Evolutionary conservation across 768 basidiomycete species (phyloP).

Genomic region (Lentinula boryana): DNA sequence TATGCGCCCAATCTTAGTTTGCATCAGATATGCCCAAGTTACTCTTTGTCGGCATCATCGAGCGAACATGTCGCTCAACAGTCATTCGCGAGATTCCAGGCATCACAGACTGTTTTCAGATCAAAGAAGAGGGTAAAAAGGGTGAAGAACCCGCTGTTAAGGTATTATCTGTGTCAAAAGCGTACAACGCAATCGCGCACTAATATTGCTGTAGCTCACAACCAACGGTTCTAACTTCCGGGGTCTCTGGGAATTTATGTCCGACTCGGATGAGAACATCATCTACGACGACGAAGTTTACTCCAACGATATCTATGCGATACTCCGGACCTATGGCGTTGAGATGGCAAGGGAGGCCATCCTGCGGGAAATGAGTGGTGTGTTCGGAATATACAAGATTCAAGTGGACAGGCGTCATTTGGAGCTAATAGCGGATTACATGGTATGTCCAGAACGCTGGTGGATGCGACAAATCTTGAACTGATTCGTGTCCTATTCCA

Average conservation of each 20-base stretch:
- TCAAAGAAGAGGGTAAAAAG: constrained; percentile 52
- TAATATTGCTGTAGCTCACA: constrained; percentile 43
- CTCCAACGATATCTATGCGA: constrained; percentile 93
- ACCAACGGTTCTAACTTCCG: constrained; percentile 93
- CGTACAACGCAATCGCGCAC: neutral
- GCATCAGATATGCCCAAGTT: constrained; percentile 85
- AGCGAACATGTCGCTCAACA: constrained; percentile 77
- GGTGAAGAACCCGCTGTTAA: constrained; percentile 41
- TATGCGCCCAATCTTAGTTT: constrained; percentile 49
- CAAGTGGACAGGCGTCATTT: constrained; percentile 92
- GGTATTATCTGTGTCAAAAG: constrained; percentile 20
- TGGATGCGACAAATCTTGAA: neutral
- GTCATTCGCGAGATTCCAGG: constrained; percentile 87
- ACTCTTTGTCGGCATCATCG: constrained; percentile 88
- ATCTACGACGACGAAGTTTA: constrained; percentile 78
- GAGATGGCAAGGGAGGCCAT: constrained; percentile 94
- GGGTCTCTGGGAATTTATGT: constrained; percentile 79
- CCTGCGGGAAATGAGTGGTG: constrained; percentile 82
- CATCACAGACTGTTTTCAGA: constrained; percentile 82
- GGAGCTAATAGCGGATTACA: constrained; percentile 97
- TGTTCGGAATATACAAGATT: constrained; percentile 95
- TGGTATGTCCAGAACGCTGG: constrained; percentile 54
- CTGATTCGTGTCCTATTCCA: constrained; percentile 21
- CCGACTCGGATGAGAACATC: constrained; percentile 44
- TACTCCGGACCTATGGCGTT: constrained; percentile 89